A percentile compares a stretch with the other conserved stretches of the same genome.
Evolutionary conservation across 352 stramenopile genomes (phyloP).

Genomic region (Globisporangium barbulae): DNA sequence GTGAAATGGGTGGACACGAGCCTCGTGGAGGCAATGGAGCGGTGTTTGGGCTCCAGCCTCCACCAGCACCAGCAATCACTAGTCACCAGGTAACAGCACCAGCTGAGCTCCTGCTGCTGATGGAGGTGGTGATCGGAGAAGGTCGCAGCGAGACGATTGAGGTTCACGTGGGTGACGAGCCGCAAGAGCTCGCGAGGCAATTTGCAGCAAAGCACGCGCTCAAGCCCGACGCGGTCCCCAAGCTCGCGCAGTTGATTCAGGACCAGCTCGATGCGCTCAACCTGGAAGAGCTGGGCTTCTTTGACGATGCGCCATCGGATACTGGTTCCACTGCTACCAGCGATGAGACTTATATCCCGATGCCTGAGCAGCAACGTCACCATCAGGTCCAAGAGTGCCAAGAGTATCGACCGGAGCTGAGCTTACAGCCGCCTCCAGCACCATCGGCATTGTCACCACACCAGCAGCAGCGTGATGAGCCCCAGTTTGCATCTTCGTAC

Average conservation of each 20-base stretch:
- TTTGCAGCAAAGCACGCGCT: constrained; percentile 58
- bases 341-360: not conserved
- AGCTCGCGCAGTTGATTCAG: constrained; percentile 53
- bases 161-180: constrained; percentile 50
- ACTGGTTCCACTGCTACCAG: not conserved
- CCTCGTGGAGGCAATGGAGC: not conserved
- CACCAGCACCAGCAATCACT: not conserved
- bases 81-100: too few species aligned
- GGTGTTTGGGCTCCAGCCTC: not conserved
- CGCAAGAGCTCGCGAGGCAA: constrained; percentile 34
- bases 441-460: not conserved
- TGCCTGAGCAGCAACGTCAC: not conserved
- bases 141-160: constrained; percentile 69
- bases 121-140: constrained; percentile 76
- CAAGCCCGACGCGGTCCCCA: constrained; percentile 43
- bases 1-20: not conserved
- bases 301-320: not conserved
- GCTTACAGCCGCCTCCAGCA: constrained; percentile 1
- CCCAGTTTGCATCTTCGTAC: not conserved
- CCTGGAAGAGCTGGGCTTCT: constrained; percentile 9
- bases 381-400: not conserved
- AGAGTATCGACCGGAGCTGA: not conserved
- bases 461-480: not conserved
- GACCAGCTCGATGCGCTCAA: constrained; percentile 46
- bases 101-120: constrained; percentile 58